Evolutionary conservation across 2,329 filamentous ascomycete species (phyloP).

Genomic region (Hymenoscyphus salicellus): DNA sequence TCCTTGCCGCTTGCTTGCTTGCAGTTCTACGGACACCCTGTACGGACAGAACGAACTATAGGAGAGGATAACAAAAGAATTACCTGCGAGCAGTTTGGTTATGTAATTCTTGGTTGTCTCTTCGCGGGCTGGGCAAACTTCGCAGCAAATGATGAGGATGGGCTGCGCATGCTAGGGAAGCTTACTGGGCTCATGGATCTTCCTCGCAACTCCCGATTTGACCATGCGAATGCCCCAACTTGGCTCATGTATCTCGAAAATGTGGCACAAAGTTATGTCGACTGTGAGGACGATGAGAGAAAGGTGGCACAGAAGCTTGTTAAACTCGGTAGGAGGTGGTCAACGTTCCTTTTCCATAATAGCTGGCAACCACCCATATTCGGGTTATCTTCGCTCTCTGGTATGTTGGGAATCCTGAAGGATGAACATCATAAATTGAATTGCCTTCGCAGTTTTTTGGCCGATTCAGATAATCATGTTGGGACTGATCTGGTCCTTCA

Average conservation of each 20-base stretch:
- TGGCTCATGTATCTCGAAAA: constrained; percentile 5
- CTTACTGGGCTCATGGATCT: background rate
- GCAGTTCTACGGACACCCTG: constrained; percentile 17
- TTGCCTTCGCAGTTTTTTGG: background rate
- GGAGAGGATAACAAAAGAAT: background rate
- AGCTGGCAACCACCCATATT: constrained; percentile 8
- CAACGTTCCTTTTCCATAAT: constrained; percentile 13
- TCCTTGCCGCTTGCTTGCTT: constrained; percentile 13
- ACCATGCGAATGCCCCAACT: background rate
- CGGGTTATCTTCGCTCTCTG: constrained; percentile 6
- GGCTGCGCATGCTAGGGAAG: constrained; percentile 1
- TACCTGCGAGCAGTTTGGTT: constrained; percentile 5
- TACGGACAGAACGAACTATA: constrained; percentile 8
- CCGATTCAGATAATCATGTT: background rate
- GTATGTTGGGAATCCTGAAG: background rate
- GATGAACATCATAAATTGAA: background rate
- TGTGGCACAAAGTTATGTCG: background rate
- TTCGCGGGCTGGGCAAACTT: constrained; percentile 10
- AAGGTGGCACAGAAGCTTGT: constrained; percentile 9
- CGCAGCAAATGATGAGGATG: constrained; percentile 10
- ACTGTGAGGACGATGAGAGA: constrained; percentile 8
- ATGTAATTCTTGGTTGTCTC: constrained; percentile 10
- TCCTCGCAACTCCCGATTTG: background rate
- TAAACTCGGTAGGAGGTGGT: constrained; percentile 11
- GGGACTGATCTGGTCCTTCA: no score